These are phyloP conservation scores for Colletotrichum orchidophilum DNA, from an alignment of 2,329 filamentous ascomycete species.

Conservation along the genomic window DNA sequence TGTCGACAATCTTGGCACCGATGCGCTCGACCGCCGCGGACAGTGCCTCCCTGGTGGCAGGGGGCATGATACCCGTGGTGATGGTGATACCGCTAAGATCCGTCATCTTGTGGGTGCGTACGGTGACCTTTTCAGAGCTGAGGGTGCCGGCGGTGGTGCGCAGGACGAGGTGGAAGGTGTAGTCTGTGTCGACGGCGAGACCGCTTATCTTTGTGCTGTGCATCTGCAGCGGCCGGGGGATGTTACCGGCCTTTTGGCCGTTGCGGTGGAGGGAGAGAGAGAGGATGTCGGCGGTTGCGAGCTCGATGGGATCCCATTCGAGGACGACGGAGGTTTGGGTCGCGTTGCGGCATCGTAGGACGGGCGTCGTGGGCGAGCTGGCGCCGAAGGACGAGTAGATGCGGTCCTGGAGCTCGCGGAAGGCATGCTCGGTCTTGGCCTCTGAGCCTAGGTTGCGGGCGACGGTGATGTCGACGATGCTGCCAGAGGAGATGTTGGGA, in stretches of 20 bases:
- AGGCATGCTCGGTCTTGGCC: slow-evolving; percentile 75
- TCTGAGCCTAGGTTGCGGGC: slow-evolving; percentile 86
- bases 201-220: slow-evolving; percentile 97
- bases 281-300: slow-evolving; percentile 91
- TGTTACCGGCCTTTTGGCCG: slow-evolving; percentile 94
- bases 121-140: slow-evolving; percentile 82
- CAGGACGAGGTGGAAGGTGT: slow-evolving; percentile 91
- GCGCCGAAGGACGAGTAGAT: slow-evolving; percentile 90
- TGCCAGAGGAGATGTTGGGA: slow-evolving; percentile 92
- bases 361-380: slow-evolving; percentile 77
- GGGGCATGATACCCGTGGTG: slow-evolving; percentile 86
- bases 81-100: slow-evolving; percentile 95
- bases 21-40: slow-evolving; percentile 83
- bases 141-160: slow-evolving; percentile 91
- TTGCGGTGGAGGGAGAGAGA: slow-evolving; percentile 94
- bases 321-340: slow-evolving; percentile 98
- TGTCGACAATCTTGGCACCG: slow-evolving; percentile 89
- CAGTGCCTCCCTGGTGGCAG: slow-evolving; percentile 76
- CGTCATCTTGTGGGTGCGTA: slow-evolving; percentile 98
- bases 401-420: slow-evolving; percentile 85
- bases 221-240: slow-evolving; percentile 86
- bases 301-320: slow-evolving; percentile 95
- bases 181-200: slow-evolving; percentile 95
- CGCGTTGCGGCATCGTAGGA: slow-evolving; percentile 92
- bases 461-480: slow-evolving; percentile 98